Evolutionary conservation across 768 basidiomycete species (phyloP), one percentile per base, ranked within the genome.

Genomic region (Mycena venus): DNA sequence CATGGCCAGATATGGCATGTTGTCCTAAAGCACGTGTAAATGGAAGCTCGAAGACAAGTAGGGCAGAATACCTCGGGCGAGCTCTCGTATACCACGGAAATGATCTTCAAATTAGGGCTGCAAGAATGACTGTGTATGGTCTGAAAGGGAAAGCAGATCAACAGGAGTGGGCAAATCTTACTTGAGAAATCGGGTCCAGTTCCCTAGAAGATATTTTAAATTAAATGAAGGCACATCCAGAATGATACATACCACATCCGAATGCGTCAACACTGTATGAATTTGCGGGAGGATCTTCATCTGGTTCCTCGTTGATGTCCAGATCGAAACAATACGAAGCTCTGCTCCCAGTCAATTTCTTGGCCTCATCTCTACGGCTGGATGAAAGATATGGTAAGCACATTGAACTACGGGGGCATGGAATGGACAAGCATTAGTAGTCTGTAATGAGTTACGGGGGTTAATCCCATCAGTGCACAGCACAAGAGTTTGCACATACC

Each of bases 151-250:
- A 38, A 38, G 36, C 36, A 38, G 36, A 14, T 38, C 8, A 38
- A 38, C 36, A 38, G 36, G 36, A 38, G 36, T 38, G 36, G 14
- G 36, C 36, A 38, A 38, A 38, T 8, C 14, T 38, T 11, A 80
- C 91, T 70, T 94, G 38, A 94, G 84, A 73, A 94, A 94, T 6
- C 93, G 87, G 11, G 92, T 91, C 93, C 93, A 94, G 76, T 94
- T 94, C 11, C 93, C 93, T 93, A 72, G n/a, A 25, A 61, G 34
- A 31, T 7, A 79, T 55, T 69, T 36, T 49, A 56, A 38, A 38
- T 34, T 44, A 27, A 34, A 10, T 44, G 56, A 21, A 17, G 64
- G n/a, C 29, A n/a, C 32, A 15, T 25, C 15, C n/a, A 59, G 5
- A 17, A 34, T 47, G 44, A 47, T n/a, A 70, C 89, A 56, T 64